A percentile compares a stretch with the other conserved stretches of the same genome.
These are phyloP conservation scores for Uronychia binucleata DNA, from an alignment of 73 alveolate genomes.

Conservation along the genomic window DNA sequence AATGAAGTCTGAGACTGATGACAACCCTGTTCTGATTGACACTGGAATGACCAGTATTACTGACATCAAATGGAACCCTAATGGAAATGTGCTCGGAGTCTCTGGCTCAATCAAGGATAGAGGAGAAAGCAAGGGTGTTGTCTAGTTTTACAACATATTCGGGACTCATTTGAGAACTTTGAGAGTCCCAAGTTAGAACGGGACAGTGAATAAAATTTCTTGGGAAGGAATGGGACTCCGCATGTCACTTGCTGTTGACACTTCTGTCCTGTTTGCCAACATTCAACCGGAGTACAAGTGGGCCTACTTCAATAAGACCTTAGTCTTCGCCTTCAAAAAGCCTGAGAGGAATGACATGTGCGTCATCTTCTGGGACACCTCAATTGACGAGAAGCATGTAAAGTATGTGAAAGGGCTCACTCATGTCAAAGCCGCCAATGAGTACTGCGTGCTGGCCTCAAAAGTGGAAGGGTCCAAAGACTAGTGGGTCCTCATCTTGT, in stretches of 20 bases:
- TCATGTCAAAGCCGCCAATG: constrained; percentile 76
- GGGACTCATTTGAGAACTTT: constrained; percentile 95
- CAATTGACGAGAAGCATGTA: constrained; percentile 77
- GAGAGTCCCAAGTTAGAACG: constrained; percentile 73
- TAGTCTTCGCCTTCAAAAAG: constrained; percentile 95
- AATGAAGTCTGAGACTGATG: constrained; percentile 93
- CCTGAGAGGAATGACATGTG: constrained; percentile 96
- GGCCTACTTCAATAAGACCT: constrained; percentile 96
- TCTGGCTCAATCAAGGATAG: constrained; percentile 69
- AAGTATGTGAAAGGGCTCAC: constrained; percentile 81
- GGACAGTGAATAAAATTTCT: constrained; percentile 78
- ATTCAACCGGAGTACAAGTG: constrained; percentile 95
- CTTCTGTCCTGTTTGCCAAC: constrained; percentile 94
- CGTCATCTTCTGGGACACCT: constrained; percentile 98
- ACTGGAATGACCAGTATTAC: constrained; percentile 73
- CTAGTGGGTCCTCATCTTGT: constrained; percentile 81
- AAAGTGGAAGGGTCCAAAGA: constrained; percentile 64
- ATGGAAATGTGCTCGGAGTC: constrained; percentile 80
- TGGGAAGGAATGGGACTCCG: constrained; percentile 99
- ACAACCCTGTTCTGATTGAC: constrained; percentile 82
- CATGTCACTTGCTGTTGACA: constrained; percentile 95
- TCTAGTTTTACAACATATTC: constrained; percentile 83
- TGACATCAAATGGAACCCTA: constrained; percentile 79
- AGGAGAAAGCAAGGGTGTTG: constrained; percentile 81
- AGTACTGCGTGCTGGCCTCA: constrained; percentile 83